phyloP scores from a whole-genome alignment of 768 basidiomycete genomes.

The Phlegmacium glaucopus region DNA sequence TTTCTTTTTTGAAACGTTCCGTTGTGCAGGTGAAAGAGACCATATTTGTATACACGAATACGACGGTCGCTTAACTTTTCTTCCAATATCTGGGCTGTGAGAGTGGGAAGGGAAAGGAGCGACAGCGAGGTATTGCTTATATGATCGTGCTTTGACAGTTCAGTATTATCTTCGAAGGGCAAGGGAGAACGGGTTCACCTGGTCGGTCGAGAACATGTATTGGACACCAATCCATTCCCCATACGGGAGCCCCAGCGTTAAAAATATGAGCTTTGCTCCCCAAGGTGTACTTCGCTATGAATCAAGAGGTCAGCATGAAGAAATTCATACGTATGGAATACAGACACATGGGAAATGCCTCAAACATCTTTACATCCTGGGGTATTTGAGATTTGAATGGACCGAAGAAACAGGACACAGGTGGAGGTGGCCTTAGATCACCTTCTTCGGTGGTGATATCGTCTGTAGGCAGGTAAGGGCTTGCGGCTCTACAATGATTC shows the following conservation, averaged over 20 bases:
- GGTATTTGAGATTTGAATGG: conserved; percentile 51
- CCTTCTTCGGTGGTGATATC: conserved; percentile 47
- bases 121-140: conserved; percentile 82
- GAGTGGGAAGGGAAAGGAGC: conserved; percentile 65
- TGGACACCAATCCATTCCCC: conserved; percentile 94
- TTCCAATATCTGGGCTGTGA: conserved; percentile 65
- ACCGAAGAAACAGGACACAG: conserved; percentile 65
- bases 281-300: conserved; percentile 55
- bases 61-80: conserved; percentile 49
- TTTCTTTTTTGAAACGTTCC: conserved; percentile 2
- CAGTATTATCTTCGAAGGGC: neutral
- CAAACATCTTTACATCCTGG: conserved; percentile 51
- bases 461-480: conserved; percentile 58
- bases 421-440: conserved; percentile 46
- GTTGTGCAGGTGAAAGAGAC: conserved; percentile 39
- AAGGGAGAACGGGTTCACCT: conserved; percentile 34
- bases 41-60: conserved; percentile 86
- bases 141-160: conserved; percentile 40
- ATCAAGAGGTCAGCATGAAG: neutral
- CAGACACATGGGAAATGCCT: conserved; percentile 57
- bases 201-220: conserved; percentile 54
- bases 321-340: neutral
- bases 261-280: conserved; percentile 68
- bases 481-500: conserved; percentile 43
- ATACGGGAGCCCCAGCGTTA: conserved; percentile 87